Conservation (phyloP, 106 monocot genomes). For the Dioscorea zingiberensis region DNA sequence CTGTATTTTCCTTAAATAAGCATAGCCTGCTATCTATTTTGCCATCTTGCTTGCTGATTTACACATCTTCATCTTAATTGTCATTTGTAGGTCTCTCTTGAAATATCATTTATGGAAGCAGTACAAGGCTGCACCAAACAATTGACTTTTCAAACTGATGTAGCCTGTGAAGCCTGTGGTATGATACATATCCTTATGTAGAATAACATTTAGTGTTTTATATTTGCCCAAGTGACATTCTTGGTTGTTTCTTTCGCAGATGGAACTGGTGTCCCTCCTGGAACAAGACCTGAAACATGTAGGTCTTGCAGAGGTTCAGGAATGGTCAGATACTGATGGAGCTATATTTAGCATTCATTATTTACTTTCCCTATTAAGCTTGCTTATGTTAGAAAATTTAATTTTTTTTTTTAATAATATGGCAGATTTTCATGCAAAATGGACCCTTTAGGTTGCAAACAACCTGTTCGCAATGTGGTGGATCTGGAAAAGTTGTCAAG, state of each 20-base stretch:
- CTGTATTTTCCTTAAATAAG: neutral
- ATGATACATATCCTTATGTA: constrained; percentile 20
- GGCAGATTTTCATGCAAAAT: constrained; percentile 71
- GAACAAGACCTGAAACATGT: constrained; percentile 92
- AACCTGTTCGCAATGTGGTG: constrained; percentile 69
- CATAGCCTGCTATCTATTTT: constrained; percentile 3
- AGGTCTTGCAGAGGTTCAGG: constrained; percentile 77
- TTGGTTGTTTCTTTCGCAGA: constrained; percentile 25
- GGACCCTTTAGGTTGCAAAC: constrained; percentile 78
- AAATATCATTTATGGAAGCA: constrained; percentile 87
- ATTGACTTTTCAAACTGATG: constrained; percentile 43
- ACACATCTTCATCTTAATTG: neutral
- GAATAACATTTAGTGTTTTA: neutral
- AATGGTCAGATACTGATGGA: constrained; percentile 39
- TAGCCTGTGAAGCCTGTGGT: constrained; percentile 79
- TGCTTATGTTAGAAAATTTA: too few species aligned
- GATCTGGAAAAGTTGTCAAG: constrained; percentile 75
- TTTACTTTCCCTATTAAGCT: too few species aligned
- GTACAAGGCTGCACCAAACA: constrained; percentile 67
- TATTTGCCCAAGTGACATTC: neutral
- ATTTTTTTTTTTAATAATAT: too few species aligned
- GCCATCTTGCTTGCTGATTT: neutral
- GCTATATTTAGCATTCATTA: too few species aligned
- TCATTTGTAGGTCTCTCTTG: constrained; percentile 45
- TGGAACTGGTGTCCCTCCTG: constrained; percentile 91